These are phyloP conservation scores for Globisporangium rhizosaccharum DNA, from an alignment of 352 stramenopile genomes.

Conservation along the genomic window DNA sequence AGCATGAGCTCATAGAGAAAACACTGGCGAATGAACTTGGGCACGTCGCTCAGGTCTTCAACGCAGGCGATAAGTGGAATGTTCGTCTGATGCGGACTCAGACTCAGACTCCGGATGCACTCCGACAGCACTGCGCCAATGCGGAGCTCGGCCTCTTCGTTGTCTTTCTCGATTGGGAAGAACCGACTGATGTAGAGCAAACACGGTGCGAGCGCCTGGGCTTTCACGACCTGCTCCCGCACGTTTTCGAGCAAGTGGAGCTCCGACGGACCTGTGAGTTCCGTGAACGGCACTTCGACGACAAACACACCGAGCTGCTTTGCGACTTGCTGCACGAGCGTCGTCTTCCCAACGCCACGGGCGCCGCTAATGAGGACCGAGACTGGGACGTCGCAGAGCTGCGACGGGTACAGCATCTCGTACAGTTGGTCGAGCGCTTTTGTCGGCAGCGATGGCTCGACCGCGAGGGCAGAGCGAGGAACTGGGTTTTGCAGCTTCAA, in stretches of 20 bases:
- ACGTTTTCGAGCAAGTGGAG: conserved; percentile 74
- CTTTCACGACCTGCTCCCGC: conserved; percentile 60
- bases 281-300: conserved; percentile 74
- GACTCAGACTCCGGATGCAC: conserved; percentile 55
- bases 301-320: conserved; percentile 60
- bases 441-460: conserved; percentile 26
- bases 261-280: conserved; percentile 66
- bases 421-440: conserved; percentile 42
- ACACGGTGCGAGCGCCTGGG: conserved; percentile 56
- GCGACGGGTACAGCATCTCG: conserved; percentile 61
- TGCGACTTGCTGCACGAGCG: conserved; percentile 62
- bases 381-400: conserved; percentile 61
- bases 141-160: conserved; percentile 66
- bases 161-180: conserved; percentile 71
- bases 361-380: conserved; percentile 67
- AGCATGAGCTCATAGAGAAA: conserved; percentile 77
- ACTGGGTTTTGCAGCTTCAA: neutral
- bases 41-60: conserved; percentile 71
- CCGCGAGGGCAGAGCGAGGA: conserved; percentile 2
- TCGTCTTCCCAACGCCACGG: conserved; percentile 64
- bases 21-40: conserved; percentile 75
- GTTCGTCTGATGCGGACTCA: conserved; percentile 36
- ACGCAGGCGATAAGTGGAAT: conserved; percentile 74
- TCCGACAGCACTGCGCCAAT: conserved; percentile 59
- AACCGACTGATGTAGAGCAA: conserved; percentile 80